Conservation (phyloP, 257 asterid genomes). For the Solanum medicagineum region DNA sequence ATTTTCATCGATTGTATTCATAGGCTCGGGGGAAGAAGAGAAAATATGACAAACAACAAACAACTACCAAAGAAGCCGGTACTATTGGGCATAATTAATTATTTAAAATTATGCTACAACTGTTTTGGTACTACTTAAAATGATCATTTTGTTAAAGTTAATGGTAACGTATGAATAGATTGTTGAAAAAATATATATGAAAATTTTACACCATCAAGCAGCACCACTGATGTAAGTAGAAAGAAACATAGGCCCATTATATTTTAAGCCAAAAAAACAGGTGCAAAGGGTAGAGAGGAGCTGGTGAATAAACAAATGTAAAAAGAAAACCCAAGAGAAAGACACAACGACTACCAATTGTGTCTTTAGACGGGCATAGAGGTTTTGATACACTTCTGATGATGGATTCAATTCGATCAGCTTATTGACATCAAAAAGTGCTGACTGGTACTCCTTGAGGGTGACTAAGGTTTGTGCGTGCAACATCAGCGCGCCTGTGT, state of each 20-base stretch:
- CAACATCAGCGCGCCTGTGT: constrained; percentile 93
- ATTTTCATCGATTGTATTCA: no score
- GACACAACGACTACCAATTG: constrained; percentile 50
- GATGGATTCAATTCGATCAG: constrained; percentile 83
- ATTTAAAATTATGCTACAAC: no score
- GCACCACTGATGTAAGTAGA: background rate
- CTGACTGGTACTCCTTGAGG: constrained; percentile 79
- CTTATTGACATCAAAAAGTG: constrained; percentile 86
- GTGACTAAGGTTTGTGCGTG: constrained; percentile 96
- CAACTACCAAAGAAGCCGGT: no score
- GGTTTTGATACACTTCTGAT: constrained; percentile 72
- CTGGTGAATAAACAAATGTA: background rate
- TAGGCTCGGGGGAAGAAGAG: no score
- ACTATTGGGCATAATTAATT: no score
- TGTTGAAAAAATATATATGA: background rate
- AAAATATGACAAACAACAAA: no score
- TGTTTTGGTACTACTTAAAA: no score
- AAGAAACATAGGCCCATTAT: background rate
- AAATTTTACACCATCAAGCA: background rate
- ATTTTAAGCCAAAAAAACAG: background rate
- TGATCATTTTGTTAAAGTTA: no score
- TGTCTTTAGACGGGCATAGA: constrained; percentile 67
- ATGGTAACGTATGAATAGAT: no score
- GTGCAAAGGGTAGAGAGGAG: background rate
- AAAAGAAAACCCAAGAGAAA: background rate